Conservation (phyloP, 2,329 filamentous ascomycete genomes). For the Simplicillium sp. region DNA sequence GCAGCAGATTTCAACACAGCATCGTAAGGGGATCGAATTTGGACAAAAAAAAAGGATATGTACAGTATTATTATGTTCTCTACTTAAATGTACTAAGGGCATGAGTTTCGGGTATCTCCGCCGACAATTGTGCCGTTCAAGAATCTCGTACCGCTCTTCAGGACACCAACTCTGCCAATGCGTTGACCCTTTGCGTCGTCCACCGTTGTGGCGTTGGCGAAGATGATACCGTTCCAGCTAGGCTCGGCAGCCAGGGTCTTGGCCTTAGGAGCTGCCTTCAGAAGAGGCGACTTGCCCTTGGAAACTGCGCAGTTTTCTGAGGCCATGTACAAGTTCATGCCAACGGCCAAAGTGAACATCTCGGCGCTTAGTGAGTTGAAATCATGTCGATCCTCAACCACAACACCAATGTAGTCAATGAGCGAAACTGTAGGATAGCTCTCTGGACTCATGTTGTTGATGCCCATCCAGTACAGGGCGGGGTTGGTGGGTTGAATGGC, state of each 20-base stretch:
- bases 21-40: neutral
- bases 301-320: constrained; percentile 22
- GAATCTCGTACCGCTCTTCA: neutral
- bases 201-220: neutral
- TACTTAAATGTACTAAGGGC: too few species aligned
- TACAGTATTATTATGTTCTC: too few species aligned
- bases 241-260: neutral
- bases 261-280: constrained; percentile 3
- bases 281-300: constrained; percentile 13
- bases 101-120: too few species aligned
- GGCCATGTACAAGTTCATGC: constrained; percentile 20
- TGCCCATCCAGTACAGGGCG: constrained; percentile 22
- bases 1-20: constrained; percentile 8
- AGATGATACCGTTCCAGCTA: neutral
- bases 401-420: constrained; percentile 20
- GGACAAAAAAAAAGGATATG: too few species aligned
- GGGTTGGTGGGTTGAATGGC: constrained; percentile 22
- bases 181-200: neutral
- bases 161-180: neutral
- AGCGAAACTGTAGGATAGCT: constrained; percentile 20
- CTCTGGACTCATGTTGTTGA: constrained; percentile 16
- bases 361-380: constrained; percentile 21
- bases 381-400: constrained; percentile 12
- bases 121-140: neutral
- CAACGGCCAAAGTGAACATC: constrained; percentile 19